Conservation (phyloP, 495 filamentous ascomycete genomes). For the Collariella sp. region DNA sequence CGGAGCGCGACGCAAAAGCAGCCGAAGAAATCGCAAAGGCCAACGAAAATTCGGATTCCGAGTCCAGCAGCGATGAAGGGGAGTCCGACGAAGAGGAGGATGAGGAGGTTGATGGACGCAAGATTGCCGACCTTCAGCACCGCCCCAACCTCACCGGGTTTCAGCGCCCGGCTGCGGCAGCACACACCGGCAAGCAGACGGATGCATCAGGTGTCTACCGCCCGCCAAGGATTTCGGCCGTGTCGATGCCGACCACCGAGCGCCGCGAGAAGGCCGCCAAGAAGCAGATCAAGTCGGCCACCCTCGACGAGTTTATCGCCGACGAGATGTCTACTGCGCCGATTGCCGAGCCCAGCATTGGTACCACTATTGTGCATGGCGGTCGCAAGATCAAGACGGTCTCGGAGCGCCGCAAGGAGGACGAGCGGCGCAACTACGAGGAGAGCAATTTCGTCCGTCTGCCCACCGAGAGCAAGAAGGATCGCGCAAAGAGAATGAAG, state of each 20-base stretch:
- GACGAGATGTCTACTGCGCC: conserved; percentile 73
- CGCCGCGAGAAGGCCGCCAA: conserved; percentile 48
- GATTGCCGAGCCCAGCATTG: conserved; percentile 71
- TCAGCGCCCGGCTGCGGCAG: conserved; percentile 27
- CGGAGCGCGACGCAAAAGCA: conserved; percentile 35
- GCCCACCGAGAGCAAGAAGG: conserved; percentile 74
- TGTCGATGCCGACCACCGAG: conserved; percentile 56
- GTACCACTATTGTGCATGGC: conserved; percentile 63
- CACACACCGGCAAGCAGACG: conserved; percentile 32
- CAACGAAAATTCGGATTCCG: conserved; percentile 31
- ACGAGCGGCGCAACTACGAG: conserved; percentile 68
- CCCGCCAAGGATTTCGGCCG: conserved; percentile 76
- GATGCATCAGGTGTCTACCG: conserved; percentile 61
- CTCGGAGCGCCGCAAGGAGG: conserved; percentile 59
- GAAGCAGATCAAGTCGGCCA: conserved; percentile 55
- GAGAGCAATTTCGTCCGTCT: conserved; percentile 80
- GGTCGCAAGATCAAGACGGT: conserved; percentile 67
- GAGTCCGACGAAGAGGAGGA: conserved; percentile 34
- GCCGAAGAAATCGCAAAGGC: conserved; percentile 26
- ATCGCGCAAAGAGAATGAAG: conserved; percentile 45
- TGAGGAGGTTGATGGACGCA: conserved; percentile 24
- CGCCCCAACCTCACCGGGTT: conserved; percentile 53
- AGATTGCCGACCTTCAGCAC: conserved; percentile 58
- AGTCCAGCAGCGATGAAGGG: conserved; percentile 28
- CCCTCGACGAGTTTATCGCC: conserved; percentile 77